These are phyloP conservation scores for Fusarium begoniae DNA, from an alignment of 2,329 filamentous ascomycete species.

Conservation along the genomic window DNA sequence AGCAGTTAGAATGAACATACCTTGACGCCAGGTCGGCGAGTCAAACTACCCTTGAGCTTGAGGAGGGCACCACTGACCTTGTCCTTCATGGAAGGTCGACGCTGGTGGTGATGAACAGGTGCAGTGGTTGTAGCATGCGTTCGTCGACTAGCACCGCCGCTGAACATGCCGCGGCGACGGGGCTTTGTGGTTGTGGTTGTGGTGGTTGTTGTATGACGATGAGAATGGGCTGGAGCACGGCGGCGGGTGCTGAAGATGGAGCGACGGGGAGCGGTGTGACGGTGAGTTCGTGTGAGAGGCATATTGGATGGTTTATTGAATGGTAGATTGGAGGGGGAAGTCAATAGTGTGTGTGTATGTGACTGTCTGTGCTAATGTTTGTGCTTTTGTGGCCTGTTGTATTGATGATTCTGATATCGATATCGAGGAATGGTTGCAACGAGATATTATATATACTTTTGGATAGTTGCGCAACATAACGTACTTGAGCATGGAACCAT, in stretches of 20 bases:
- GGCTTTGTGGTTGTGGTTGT: constrained; percentile 53
- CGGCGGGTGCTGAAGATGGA: constrained; percentile 41
- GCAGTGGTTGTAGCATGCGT: constrained; percentile 48
- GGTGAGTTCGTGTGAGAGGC: constrained; percentile 44
- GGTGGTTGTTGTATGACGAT: constrained; percentile 44
- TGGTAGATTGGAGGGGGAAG: neutral
- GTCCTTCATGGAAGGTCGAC: constrained; percentile 75
- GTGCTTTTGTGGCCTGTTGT: constrained; percentile 4
- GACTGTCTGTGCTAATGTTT: constrained; percentile 2
- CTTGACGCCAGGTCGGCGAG: constrained; percentile 75
- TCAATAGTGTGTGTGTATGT: neutral
- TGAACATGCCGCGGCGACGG: constrained; percentile 54
- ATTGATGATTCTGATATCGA: neutral
- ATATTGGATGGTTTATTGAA: constrained; percentile 35
- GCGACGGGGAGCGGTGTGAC: constrained; percentile 41
- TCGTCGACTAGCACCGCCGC: constrained; percentile 49
- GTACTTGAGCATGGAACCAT: neutral
- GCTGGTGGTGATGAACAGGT: constrained; percentile 68
- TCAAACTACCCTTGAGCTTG: constrained; percentile 76
- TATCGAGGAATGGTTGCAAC: neutral
- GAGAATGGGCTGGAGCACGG: constrained; percentile 38
- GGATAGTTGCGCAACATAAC: neutral
- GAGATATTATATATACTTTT: constrained; percentile 27
- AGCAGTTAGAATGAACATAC: constrained; percentile 48
- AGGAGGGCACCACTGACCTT: constrained; percentile 81